Conservation (phyloP, 2,329 filamentous ascomycete species). For the Stemphylium beticola region DNA sequence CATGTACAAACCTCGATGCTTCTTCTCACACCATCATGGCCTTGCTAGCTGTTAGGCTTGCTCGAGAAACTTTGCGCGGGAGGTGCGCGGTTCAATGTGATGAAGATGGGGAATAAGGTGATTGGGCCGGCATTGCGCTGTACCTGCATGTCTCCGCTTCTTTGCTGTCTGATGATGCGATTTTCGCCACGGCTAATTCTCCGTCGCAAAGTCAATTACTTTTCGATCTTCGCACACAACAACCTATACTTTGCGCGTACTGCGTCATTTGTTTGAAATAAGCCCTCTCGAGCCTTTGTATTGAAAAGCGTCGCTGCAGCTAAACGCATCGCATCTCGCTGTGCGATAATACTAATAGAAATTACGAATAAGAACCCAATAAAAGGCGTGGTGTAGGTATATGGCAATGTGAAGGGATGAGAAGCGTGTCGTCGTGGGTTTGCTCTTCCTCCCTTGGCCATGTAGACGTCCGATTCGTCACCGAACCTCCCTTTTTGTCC, state of each 20-base stretch:
- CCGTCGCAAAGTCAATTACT: too few relatives aligned
- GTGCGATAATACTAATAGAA: constrained; percentile 2
- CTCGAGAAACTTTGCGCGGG: too few relatives aligned
- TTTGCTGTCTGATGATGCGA: not conserved
- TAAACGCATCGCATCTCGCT: not conserved
- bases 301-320: not conserved
- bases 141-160: not conserved
- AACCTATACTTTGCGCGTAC: too few relatives aligned
- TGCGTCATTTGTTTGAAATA: not conserved
- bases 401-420: not conserved
- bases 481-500: not conserved
- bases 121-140: too few relatives aligned
- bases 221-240: too few relatives aligned
- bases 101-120: too few relatives aligned
- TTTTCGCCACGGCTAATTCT: too few relatives aligned
- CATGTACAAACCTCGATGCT: constrained; percentile 9
- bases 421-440: not conserved
- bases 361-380: constrained; percentile 7
- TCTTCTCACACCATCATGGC: constrained; percentile 1
- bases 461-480: not conserved
- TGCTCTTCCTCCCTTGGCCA: not conserved
- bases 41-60: not conserved
- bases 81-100: too few relatives aligned
- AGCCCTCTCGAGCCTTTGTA: not conserved
- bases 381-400: not conserved